A percentile compares a stretch with the other conserved stretches of the same genome.
These are phyloP conservation scores for Drechslerella coelobrocha DNA, from an alignment of 2,329 filamentous ascomycete species.

Conservation along the genomic window DNA sequence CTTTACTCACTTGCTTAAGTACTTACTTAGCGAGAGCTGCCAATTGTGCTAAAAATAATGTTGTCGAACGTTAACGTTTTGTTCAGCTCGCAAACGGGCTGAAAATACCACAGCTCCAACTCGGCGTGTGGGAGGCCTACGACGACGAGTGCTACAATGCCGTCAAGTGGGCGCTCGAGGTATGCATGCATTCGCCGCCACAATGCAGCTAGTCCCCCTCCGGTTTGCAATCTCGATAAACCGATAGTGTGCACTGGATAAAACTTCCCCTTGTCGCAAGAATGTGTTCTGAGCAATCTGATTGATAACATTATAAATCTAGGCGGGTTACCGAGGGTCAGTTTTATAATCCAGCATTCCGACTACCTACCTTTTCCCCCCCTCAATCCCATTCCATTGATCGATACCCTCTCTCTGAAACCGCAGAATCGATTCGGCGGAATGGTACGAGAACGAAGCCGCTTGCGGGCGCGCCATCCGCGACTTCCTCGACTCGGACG, in stretches of 20 bases:
- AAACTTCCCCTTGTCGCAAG: neutral
- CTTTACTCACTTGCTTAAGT: too few relatives aligned
- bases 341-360: neutral
- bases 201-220: neutral
- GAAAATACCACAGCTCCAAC: conserved; percentile 73
- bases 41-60: too few relatives aligned
- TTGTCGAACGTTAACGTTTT: too few relatives aligned
- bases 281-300: neutral
- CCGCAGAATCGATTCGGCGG: conserved; percentile 65
- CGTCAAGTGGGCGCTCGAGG: conserved; percentile 66
- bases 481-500: conserved; percentile 64
- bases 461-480: conserved; percentile 72
- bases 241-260: neutral
- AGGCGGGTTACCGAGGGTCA: conserved; percentile 51
- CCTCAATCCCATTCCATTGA: neutral
- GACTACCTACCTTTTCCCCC: neutral
- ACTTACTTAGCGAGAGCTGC: too few relatives aligned
- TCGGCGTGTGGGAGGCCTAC: conserved; percentile 76
- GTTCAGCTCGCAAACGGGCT: conserved; percentile 68
- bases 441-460: conserved; percentile 75
- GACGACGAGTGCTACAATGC: conserved; percentile 67
- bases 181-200: conserved; percentile 56
- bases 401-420: conserved; percentile 8
- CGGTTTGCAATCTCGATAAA: conserved; percentile 3
- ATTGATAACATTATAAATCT: neutral